Evolutionary conservation across 805 yeast genomes (phyloP).

Genomic region (Wickerhamiella brachini): DNA sequence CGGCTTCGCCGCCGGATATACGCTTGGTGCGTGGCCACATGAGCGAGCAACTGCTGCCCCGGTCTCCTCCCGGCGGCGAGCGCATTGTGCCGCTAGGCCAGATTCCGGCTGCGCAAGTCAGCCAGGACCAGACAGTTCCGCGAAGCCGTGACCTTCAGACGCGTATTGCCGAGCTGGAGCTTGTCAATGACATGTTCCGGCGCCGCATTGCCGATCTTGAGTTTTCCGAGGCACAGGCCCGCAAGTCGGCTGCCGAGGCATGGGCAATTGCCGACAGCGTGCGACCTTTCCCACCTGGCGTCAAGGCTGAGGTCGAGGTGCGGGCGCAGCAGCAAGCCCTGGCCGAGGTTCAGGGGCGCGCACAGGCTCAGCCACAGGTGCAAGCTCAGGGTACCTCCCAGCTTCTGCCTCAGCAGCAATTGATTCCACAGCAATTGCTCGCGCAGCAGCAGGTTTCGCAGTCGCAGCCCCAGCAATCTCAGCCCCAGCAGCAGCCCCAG

Average conservation of each 20-base stretch:
- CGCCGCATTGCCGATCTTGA: conserved; percentile 76
- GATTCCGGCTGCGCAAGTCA: conserved; percentile 15
- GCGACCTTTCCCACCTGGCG: conserved; percentile 2
- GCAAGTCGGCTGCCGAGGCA: conserved; percentile 14
- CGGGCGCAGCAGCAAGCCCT: not conserved
- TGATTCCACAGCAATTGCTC: no score
- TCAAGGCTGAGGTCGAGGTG: not conserved
- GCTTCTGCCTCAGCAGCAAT: no score
- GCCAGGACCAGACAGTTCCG: conserved; percentile 1
- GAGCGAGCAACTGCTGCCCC: conserved; percentile 19
- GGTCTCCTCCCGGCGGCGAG: conserved; percentile 17
- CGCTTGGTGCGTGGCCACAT: conserved; percentile 16
- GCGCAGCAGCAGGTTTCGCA: not conserved
- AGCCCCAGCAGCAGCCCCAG: not conserved
- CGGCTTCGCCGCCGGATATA: conserved; percentile 10
- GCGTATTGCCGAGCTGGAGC: conserved; percentile 73
- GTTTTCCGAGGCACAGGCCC: conserved; percentile 25
- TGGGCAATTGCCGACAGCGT: conserved; percentile 4
- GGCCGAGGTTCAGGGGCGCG: not conserved
- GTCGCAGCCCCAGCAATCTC: not conserved
- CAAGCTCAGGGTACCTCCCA: no score
- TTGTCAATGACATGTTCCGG: conserved; percentile 78
- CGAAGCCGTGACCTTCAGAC: conserved; percentile 43
- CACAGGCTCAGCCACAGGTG: not conserved
- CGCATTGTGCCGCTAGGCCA: conserved; percentile 18